A percentile compares a stretch with the other conserved stretches of the same genome.
phyloP scores from a whole-genome alignment of 2,329 filamentous ascomycete species.

The Fusarium nodosum region DNA sequence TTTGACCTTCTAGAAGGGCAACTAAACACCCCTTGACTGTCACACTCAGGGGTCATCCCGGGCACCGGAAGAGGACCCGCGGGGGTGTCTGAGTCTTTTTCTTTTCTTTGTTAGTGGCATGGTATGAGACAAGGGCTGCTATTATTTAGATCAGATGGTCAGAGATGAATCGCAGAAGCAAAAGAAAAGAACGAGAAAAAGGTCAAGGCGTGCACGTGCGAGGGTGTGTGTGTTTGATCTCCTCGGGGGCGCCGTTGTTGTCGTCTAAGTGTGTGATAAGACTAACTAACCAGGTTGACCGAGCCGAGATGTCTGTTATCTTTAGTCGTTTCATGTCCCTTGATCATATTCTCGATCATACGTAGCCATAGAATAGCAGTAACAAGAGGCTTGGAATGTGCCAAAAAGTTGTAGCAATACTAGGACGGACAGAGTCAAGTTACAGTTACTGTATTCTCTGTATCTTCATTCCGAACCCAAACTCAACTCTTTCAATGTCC shows the following conservation, averaged over 20 bases:
- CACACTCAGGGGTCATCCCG: slow-evolving; percentile 38
- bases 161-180: slow-evolving; percentile 17
- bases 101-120: slow-evolving; percentile 6
- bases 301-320: slow-evolving; percentile 21
- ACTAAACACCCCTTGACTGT: slow-evolving; percentile 29
- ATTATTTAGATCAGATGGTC: slow-evolving; percentile 15
- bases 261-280: slow-evolving; percentile 9
- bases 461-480: slow-evolving; percentile 1
- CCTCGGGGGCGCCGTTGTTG: slow-evolving; percentile 20
- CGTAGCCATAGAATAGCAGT: no score
- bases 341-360: background rate
- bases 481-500: slow-evolving; percentile 15
- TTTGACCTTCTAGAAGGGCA: slow-evolving; percentile 48
- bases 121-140: slow-evolving; percentile 20
- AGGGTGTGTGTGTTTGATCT: slow-evolving; percentile 27
- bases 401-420: background rate
- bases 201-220: slow-evolving; percentile 45
- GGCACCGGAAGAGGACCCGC: slow-evolving; percentile 46
- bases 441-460: background rate
- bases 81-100: slow-evolving; percentile 38
- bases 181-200: background rate
- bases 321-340: slow-evolving; percentile 25
- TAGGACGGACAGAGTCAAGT: no score
- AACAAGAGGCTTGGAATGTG: slow-evolving; percentile 6
- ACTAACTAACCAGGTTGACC: slow-evolving; percentile 28